phyloP scores from a whole-genome alignment of 345 rosid genomes.

The Trapa incisa region DNA sequence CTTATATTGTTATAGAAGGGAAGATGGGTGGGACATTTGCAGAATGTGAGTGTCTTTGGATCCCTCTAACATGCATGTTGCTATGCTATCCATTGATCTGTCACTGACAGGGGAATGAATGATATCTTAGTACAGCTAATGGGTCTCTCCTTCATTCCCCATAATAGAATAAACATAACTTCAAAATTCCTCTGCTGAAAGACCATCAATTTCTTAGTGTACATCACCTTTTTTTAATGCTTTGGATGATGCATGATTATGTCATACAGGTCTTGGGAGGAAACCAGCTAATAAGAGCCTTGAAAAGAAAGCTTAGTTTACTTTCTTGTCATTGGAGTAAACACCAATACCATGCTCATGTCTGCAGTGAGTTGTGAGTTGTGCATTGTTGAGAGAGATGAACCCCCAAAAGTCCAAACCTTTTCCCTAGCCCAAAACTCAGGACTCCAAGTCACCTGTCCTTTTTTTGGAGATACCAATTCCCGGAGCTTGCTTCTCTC shows the following conservation, averaged over 20 bases:
- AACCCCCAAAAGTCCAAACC: too few species aligned
- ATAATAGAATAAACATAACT: neutral
- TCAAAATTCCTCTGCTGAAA: neutral
- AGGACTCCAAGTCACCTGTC: too few species aligned
- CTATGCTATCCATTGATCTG: constrained; percentile 6
- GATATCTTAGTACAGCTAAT: constrained; percentile 12
- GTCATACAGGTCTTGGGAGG: too few species aligned
- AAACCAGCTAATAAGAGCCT: too few species aligned
- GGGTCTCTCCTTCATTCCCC: neutral
- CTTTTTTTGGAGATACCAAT: neutral
- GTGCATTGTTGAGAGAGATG: too few species aligned
- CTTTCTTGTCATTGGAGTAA: too few species aligned
- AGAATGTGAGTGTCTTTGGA: neutral
- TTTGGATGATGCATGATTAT: too few species aligned
- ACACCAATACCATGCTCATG: too few species aligned
- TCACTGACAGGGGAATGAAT: neutral
- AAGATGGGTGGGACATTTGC: neutral
- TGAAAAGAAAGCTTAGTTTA: too few species aligned
- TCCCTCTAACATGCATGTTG: neutral
- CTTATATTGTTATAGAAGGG: neutral
- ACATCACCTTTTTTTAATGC: too few species aligned
- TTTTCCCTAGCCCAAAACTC: too few species aligned
- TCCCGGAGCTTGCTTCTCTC: neutral
- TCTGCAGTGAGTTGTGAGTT: too few species aligned
- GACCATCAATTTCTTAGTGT: neutral